Percentiles rank a stretch among this genome's conserved stretches.
phyloP scores from a whole-genome alignment of 2,329 filamentous ascomycete species.

The Bimuria novae-zelandiae region DNA sequence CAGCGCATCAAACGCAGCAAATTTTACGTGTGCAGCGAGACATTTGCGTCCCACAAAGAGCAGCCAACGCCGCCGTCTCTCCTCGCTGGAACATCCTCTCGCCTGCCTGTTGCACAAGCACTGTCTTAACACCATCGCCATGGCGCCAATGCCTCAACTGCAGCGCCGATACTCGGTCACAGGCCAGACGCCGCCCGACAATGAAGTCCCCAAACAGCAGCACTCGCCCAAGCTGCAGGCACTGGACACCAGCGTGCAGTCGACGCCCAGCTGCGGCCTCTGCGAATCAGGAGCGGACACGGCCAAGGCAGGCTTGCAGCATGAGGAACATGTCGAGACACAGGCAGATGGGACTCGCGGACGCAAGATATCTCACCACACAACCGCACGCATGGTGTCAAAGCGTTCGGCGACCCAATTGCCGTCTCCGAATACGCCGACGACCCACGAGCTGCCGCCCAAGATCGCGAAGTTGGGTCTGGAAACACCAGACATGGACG shows the following conservation, averaged over 20 bases:
- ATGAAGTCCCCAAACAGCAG: conserved; percentile 32
- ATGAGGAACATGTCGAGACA: conserved; percentile 18
- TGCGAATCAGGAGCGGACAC: conserved; percentile 30
- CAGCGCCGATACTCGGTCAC: conserved; percentile 46
- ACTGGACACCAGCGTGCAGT: conserved; percentile 41
- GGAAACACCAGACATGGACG: conserved; percentile 17
- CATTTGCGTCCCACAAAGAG: conserved; percentile 22
- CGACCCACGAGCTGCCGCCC: conserved; percentile 37
- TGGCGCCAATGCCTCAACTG: conserved; percentile 27
- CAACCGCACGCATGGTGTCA: conserved; percentile 35
- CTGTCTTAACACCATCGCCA: conserved; percentile 1
- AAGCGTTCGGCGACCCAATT: conserved; percentile 45
- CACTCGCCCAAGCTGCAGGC: conserved; percentile 43
- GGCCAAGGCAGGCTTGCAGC: conserved; percentile 7
- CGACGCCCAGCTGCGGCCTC: conserved; percentile 34
- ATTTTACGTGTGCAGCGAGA: conserved; percentile 13
- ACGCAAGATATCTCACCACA: conserved; percentile 32
- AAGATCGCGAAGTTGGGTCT: conserved; percentile 40
- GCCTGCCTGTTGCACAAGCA: not conserved
- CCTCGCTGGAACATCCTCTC: not conserved
- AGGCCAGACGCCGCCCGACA: conserved; percentile 42
- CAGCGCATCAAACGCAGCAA: conserved; percentile 22
- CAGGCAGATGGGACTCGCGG: conserved; percentile 27
- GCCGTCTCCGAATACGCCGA: conserved; percentile 41
- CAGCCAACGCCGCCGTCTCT: conserved; percentile 5